phyloP scores from a whole-genome alignment of 2,329 filamentous ascomycete genomes.

The Penicillium sp. region DNA sequence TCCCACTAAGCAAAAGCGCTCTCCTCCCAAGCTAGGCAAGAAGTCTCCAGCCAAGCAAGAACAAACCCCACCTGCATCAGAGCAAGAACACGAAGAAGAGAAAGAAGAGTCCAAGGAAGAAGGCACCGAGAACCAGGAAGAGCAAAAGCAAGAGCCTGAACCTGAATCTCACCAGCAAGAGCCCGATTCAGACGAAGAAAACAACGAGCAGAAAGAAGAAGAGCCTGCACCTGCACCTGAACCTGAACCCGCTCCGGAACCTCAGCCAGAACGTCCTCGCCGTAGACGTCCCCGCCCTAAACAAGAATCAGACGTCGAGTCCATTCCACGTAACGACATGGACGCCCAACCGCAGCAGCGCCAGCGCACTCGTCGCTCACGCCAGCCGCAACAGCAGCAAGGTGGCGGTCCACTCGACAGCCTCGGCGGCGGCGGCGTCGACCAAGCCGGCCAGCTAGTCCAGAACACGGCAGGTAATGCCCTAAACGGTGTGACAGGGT shows the following conservation, averaged over 20 bases:
- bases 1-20: slow-evolving; percentile 28
- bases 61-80: slow-evolving; percentile 26
- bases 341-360: slow-evolving; percentile 51
- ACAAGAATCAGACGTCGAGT: slow-evolving; percentile 53
- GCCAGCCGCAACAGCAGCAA: slow-evolving; percentile 48
- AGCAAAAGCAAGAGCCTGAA: slow-evolving; percentile 15
- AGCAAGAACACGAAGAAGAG: slow-evolving; percentile 19
- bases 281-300: slow-evolving; percentile 22
- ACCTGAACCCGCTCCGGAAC: slow-evolving; percentile 44
- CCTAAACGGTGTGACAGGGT: slow-evolving; percentile 41
- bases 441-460: slow-evolving; percentile 60
- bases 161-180: slow-evolving; percentile 10
- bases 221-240: slow-evolving; percentile 36
- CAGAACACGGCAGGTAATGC: slow-evolving; percentile 49
- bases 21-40: slow-evolving; percentile 33
- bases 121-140: slow-evolving; percentile 12
- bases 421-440: slow-evolving; percentile 54
- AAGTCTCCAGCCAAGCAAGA: slow-evolving; percentile 28
- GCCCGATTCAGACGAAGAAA: slow-evolving; percentile 41
- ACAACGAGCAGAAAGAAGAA: slow-evolving; percentile 39
- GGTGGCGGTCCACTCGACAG: slow-evolving; percentile 45
- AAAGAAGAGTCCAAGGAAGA: slow-evolving; percentile 6
- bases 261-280: slow-evolving; percentile 44
- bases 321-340: slow-evolving; percentile 55
- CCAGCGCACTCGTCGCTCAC: slow-evolving; percentile 57